Conservation (phyloP, 352 stramenopile species). For the Globisporangium splendens region DNA sequence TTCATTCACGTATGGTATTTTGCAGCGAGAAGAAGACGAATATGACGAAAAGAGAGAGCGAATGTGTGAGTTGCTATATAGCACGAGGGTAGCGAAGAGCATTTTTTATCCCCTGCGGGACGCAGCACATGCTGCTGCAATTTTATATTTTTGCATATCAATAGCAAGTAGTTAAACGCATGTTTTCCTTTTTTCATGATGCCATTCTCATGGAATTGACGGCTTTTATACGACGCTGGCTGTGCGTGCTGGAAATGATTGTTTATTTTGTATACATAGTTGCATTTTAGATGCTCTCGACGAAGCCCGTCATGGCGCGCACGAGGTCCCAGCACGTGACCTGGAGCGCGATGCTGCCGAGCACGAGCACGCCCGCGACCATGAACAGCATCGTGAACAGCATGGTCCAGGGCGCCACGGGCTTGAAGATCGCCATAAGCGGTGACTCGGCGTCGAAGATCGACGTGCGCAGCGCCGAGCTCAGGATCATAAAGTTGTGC, state of each 20-base stretch:
- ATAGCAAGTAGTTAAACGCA: neutral
- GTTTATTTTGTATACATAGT: neutral
- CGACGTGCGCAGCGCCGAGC: conserved; percentile 51
- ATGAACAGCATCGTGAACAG: conserved; percentile 59
- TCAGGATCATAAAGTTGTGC: conserved; percentile 89
- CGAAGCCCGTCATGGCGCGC: conserved; percentile 61
- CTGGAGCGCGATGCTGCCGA: conserved; percentile 45
- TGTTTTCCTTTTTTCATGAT: neutral
- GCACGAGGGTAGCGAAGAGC: neutral
- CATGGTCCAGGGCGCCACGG: conserved; percentile 57
- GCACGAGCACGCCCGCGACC: conserved; percentile 35
- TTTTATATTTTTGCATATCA: conserved; percentile 6
- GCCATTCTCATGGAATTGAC: neutral
- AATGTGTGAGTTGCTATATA: conserved; percentile 1
- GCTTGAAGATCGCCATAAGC: conserved; percentile 55
- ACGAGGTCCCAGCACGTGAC: conserved; percentile 52
- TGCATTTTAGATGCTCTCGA: conserved; percentile 30
- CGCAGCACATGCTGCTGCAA: no score
- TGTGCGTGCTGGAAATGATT: neutral
- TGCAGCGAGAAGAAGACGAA: neutral
- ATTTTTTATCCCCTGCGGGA: neutral
- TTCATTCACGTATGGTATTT: neutral
- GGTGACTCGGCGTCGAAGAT: conserved; percentile 60
- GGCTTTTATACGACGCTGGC: no score
- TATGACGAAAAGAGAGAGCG: conserved; percentile 2